Percentiles rank a stretch among this genome's conserved stretches.
These are phyloP conservation scores for Lactarius deliciosus DNA, from an alignment of 768 basidiomycete genomes.

Conservation along the genomic window DNA sequence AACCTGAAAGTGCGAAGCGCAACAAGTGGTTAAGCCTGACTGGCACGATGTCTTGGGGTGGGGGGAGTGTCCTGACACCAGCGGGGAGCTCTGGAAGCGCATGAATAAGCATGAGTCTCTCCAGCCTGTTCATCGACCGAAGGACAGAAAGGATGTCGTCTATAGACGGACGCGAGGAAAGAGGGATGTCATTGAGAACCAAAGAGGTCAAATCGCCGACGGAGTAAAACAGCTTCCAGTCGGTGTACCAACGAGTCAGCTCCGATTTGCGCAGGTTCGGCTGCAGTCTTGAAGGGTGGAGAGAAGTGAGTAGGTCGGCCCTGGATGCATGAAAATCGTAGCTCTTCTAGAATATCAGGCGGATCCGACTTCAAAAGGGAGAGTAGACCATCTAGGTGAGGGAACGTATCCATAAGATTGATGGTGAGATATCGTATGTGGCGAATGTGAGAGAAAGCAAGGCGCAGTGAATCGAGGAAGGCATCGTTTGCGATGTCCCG, in stretches of 20 bases:
- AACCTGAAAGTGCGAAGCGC: slow-evolving; percentile 5
- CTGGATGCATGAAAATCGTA: neutral
- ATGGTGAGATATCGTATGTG: slow-evolving; percentile 25
- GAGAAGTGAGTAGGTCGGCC: neutral
- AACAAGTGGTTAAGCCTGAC: slow-evolving; percentile 10
- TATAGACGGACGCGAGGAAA: slow-evolving; percentile 2
- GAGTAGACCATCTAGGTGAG: slow-evolving; percentile 9
- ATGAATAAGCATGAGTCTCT: slow-evolving; percentile 6
- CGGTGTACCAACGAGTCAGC: slow-evolving; percentile 10
- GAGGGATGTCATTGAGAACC: slow-evolving; percentile 8
- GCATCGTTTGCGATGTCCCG: neutral
- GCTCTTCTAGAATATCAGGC: slow-evolving; percentile 16
- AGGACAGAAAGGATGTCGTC: slow-evolving; percentile 12
- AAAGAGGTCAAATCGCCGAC: slow-evolving; percentile 19
- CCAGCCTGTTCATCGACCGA: slow-evolving; percentile 15
- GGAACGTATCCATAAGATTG: neutral
- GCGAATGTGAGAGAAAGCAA: slow-evolving; percentile 21
- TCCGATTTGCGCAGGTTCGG: slow-evolving; percentile 14
- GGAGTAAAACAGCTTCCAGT: slow-evolving; percentile 17
- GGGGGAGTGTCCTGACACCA: slow-evolving; percentile 7
- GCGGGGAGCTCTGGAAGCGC: slow-evolving; percentile 17
- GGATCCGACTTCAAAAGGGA: neutral
- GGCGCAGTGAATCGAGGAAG: slow-evolving; percentile 15
- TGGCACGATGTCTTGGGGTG: slow-evolving; percentile 1
- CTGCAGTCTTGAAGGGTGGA: slow-evolving; percentile 11